Evolutionary conservation across 2,329 filamentous ascomycete genomes (phyloP).

Genomic region (Samsoniella hepiali): DNA sequence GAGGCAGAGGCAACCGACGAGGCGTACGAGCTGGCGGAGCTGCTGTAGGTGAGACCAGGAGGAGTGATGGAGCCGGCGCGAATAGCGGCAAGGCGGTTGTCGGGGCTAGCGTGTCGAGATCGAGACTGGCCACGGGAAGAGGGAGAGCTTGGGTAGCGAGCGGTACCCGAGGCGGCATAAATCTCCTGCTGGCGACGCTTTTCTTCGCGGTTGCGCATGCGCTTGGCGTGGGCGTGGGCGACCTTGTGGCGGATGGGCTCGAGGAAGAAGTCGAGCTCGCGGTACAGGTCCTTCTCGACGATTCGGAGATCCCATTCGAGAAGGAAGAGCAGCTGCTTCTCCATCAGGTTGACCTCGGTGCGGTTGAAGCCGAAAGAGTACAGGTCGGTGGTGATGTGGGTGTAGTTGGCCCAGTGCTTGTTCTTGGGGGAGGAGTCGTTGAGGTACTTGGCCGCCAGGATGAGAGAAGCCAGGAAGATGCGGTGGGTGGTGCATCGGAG

Average conservation of each 20-base stretch:
- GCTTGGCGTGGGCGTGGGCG: constrained; percentile 48
- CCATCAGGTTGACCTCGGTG: constrained; percentile 98
- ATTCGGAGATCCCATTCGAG: constrained; percentile 93
- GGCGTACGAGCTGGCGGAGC: constrained; percentile 49
- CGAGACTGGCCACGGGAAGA: constrained; percentile 43
- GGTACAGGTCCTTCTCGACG: constrained; percentile 78
- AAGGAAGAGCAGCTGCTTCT: constrained; percentile 94
- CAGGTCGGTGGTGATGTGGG: constrained; percentile 62
- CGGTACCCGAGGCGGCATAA: constrained; percentile 28
- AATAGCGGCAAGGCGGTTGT: constrained; percentile 36
- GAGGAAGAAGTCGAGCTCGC: constrained; percentile 83
- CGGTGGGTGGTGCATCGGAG: constrained; percentile 95
- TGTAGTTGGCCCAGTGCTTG: constrained; percentile 99
- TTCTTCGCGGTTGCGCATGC: constrained; percentile 48
- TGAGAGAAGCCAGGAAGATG: constrained; percentile 89
- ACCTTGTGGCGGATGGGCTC: constrained; percentile 71
- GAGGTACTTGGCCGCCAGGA: constrained; percentile 90
- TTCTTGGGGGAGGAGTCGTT: constrained; percentile 99
- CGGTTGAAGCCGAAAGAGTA: constrained; percentile 84
- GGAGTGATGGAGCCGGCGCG: constrained; percentile 40
- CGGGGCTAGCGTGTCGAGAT: constrained; percentile 40
- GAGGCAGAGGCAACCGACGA: constrained; percentile 44
- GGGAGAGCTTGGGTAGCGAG: constrained; percentile 45
- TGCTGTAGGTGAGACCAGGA: constrained; percentile 48
- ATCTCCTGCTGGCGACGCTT: constrained; percentile 39